Evolutionary conservation across 306 rosid genomes (phyloP).

Genomic region (Lablab purpureus): DNA sequence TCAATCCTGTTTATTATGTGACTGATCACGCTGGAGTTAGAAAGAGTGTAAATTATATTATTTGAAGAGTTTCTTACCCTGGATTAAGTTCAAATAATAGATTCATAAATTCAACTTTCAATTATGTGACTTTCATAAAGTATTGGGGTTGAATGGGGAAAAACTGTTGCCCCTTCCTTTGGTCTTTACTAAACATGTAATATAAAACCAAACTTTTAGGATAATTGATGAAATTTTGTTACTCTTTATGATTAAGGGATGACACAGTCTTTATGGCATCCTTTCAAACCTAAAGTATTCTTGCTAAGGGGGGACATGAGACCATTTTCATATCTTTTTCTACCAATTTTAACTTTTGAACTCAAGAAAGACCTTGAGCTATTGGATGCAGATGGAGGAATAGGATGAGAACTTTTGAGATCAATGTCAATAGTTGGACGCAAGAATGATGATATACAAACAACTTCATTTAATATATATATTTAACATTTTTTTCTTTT

Average conservation of each 20-base stretch:
- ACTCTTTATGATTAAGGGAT: not conserved
- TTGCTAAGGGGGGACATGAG: not conserved
- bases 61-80: conserved; percentile 46
- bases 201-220: not conserved
- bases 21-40: conserved; percentile 29
- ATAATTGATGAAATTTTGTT: not conserved
- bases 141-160: conserved; percentile 53
- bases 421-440: conserved; percentile 59
- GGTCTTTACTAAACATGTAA: not conserved
- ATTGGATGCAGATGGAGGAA: conserved; percentile 71
- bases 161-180: conserved; percentile 56
- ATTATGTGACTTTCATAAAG: conserved; percentile 56
- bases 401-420: conserved; percentile 73
- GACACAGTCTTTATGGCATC: not conserved
- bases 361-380: conserved; percentile 65
- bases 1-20: conserved; percentile 14
- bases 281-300: not conserved
- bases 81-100: conserved; percentile 60
- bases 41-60: not conserved
- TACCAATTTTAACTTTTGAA: conserved; percentile 25
- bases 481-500: too few relatives aligned
- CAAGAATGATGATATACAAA: too few relatives aligned
- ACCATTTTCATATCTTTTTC: not conserved
- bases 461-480: too few relatives aligned
- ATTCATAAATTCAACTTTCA: conserved; percentile 69